phyloP scores from a whole-genome alignment of 495 filamentous ascomycete species.

The Penicillium egyptiacum region DNA sequence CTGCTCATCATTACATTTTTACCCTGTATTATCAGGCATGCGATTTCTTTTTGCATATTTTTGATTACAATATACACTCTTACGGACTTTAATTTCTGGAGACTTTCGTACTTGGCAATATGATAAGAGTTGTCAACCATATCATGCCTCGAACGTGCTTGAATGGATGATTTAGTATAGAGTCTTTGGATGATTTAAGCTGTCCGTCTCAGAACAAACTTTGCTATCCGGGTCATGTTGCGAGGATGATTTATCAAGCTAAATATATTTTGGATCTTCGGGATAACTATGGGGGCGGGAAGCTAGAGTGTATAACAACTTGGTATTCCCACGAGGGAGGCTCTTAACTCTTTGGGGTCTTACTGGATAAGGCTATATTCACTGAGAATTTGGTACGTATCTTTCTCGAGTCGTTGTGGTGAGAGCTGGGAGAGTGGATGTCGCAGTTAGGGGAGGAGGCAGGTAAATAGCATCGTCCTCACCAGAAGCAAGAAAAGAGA shows the following conservation, averaged over 20 bases:
- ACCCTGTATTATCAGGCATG: slow-evolving; percentile 31
- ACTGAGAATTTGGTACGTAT: background rate
- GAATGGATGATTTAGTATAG: background rate
- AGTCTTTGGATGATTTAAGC: background rate
- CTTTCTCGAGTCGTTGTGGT: background rate
- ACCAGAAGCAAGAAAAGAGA: background rate
- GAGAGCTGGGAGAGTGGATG: too few species aligned
- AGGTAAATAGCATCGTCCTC: background rate
- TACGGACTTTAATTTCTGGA: slow-evolving; percentile 5
- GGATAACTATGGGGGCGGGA: background rate
- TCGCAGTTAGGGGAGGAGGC: background rate
- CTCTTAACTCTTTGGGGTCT: background rate
- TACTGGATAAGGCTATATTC: background rate
- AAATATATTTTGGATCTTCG: background rate
- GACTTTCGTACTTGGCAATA: background rate
- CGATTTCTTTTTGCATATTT: slow-evolving; percentile 9
- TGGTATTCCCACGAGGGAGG: background rate
- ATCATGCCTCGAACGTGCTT: background rate
- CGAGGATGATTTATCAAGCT: background rate
- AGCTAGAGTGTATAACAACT: background rate
- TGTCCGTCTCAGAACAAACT: background rate
- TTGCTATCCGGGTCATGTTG: background rate
- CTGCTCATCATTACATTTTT: slow-evolving; percentile 13
- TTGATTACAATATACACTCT: slow-evolving; percentile 2
- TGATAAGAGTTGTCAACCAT: background rate